These are phyloP conservation scores for Tuber melanosporum DNA, from an alignment of 495 filamentous ascomycete genomes.

Conservation along the genomic window DNA sequence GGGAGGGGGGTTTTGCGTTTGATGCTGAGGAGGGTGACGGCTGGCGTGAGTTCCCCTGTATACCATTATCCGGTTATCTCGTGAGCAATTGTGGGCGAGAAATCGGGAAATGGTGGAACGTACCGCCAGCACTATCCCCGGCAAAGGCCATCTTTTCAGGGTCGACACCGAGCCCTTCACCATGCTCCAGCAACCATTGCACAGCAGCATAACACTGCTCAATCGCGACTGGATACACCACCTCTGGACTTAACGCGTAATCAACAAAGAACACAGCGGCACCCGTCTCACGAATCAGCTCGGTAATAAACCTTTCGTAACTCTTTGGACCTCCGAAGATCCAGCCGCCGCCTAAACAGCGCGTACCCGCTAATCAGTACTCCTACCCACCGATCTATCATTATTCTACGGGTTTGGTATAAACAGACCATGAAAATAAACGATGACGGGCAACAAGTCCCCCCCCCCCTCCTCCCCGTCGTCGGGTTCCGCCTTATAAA, in stretches of 20 bases:
- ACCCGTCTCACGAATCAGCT: conserved; percentile 31
- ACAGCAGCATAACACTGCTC: conserved; percentile 39
- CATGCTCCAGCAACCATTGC: conserved; percentile 36
- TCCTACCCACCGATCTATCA: too few species aligned
- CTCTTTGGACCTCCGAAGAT: conserved; percentile 16
- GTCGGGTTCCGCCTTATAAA: conserved; percentile 14
- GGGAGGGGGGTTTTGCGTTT: conserved; percentile 23
- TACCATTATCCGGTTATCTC: neutral
- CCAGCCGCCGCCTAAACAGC: conserved; percentile 27
- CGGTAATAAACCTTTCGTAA: conserved; percentile 24
- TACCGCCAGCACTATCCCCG: conserved; percentile 41
- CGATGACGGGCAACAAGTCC: conserved; percentile 13
- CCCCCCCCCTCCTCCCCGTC: neutral
- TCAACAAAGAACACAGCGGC: conserved; percentile 40
- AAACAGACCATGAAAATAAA: conserved; percentile 28
- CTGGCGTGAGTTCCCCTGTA: conserved; percentile 20
- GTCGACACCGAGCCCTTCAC: conserved; percentile 24
- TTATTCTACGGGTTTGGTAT: neutral
- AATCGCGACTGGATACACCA: conserved; percentile 37
- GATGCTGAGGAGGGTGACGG: conserved; percentile 18
- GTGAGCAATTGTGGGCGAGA: neutral
- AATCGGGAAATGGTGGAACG: neutral
- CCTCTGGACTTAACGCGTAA: conserved; percentile 41
- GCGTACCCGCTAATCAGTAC: neutral
- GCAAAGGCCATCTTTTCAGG: conserved; percentile 24